Evolutionary conservation across 2,329 filamentous ascomycete species (phyloP).

Genomic region (Cladosporium sp.): DNA sequence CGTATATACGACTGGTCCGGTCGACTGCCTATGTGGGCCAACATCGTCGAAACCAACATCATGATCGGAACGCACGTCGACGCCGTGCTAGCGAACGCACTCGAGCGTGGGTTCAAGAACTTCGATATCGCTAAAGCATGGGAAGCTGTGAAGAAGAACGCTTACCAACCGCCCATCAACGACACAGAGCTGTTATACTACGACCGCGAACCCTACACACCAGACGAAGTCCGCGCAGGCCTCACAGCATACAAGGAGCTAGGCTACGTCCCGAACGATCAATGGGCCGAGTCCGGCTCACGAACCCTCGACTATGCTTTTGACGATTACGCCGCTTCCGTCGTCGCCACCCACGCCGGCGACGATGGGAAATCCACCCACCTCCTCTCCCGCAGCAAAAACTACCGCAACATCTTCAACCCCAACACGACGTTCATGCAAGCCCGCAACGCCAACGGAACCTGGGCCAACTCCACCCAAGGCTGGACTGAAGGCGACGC

Average conservation of each 20-base stretch:
- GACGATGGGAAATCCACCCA: conserved; percentile 29
- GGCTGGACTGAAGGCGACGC: conserved; percentile 49
- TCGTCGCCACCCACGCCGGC: conserved; percentile 38
- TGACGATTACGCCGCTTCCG: conserved; percentile 43
- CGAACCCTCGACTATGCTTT: conserved; percentile 48
- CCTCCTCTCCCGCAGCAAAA: conserved; percentile 36
- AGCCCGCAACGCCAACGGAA: conserved; percentile 44
- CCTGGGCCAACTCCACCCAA: conserved; percentile 41
- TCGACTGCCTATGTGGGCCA: conserved; percentile 47
- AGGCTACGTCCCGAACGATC: conserved; percentile 47
- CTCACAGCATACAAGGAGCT: conserved; percentile 42
- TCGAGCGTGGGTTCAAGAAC: conserved; percentile 39
- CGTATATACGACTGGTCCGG: conserved; percentile 46
- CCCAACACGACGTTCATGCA: conserved; percentile 44
- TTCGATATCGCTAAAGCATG: conserved; percentile 44
- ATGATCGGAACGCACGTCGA: conserved; percentile 50
- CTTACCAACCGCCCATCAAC: conserved; percentile 41
- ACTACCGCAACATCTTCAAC: conserved; percentile 43
- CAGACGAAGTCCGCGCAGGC: conserved; percentile 44
- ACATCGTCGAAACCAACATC: conserved; percentile 48
- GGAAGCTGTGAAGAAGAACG: conserved; percentile 43
- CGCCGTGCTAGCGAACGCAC: conserved; percentile 46
- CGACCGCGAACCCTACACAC: conserved; percentile 44
- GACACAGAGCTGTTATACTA: conserved; percentile 45
- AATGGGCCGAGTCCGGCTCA: conserved; percentile 45